Evolutionary conservation across 2,329 filamentous ascomycete species (phyloP), one percentile per base, ranked within the genome.

Genomic region (Didymella lethalis): DNA sequence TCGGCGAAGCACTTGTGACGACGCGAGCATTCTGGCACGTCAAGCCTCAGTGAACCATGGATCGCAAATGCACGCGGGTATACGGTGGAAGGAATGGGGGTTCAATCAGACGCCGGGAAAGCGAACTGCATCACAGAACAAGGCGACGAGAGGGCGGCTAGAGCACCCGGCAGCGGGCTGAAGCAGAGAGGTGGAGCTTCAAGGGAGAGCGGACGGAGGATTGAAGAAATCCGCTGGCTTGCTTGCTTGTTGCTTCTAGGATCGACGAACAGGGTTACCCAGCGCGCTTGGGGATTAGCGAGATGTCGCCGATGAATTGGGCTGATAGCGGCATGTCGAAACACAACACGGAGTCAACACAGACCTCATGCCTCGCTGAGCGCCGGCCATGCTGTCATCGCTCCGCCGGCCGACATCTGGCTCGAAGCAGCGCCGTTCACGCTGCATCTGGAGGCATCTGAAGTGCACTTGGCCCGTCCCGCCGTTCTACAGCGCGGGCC

Each of bases 1-100:
- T 76, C 72, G 72, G 73, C 71, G 68, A 70, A 67, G 68, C 68
- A 67, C 69, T 71, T 66, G 73, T 70, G 71, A 70, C 67, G 67
- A 71, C 70, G 70, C 69, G 73, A 66, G 75, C 77, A 79, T 79
- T 75, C 74, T 78, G 76, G 72, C 74, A 74, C 74, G 62, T 69
- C 69, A 64, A 66, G 65, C 66, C 65, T 64, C 48, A 59, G 66
- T 61, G 51, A 67, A 69, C 63, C 62, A 65, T 65, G 66, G 67
- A 63, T 61, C 43, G 48, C 48, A 53, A 41, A 36, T 67, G 69
- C 62, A 65, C 62, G 66, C 61, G 59, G 61, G 59, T 48, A 58
- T 59, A 63, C 54, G 61, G 62, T 46, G 45, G 53, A 29, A 46
- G 45, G 58, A 67, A 61, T 52, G 63, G 61, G 62, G 63, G 66